Evolutionary conservation across 805 yeast genomes (phyloP), one percentile per base, ranked within the genome.

Genomic region (Lipomyces japonicus): DNA sequence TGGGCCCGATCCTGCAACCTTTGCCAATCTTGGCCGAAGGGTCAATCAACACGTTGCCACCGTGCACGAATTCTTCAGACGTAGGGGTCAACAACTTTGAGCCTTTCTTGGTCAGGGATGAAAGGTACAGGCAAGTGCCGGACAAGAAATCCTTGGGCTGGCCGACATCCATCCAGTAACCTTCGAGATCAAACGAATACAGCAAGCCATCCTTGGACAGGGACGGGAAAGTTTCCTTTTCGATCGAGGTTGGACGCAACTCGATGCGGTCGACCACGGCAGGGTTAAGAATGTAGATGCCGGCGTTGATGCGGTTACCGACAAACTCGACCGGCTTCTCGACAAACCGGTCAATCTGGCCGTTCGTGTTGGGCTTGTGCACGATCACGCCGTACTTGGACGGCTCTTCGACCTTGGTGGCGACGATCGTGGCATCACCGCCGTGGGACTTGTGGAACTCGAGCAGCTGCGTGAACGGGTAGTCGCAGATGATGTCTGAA

Each of bases 151-250:
- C 99, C 81, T 91, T 93, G 80, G 99, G 99, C 79, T 93, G 99
- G 73, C 99, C 99, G 63, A 93, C 97, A 73, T 93, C 99, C 98
- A 93, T 93, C 99, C 99, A 93, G 86, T 82, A 93, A 61, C 98
- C 97, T 78, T 93, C 97, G 68, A 93, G 81, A 73, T 93, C 99
- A 68, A 86, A 93, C 48, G 97, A 90, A 79, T 83, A 93, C 66
- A 93, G 79, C 55, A 84, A 79, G 68, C 84, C 89, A 69, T 84
- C 75, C 74, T 86, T 95, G 61, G 95, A 97, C 65, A 93, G 80
- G 65, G 77, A 75, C 66, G 99, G 99, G 96, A 93, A 93, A 63
- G 97, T 90, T 80, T 93, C 99, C 84, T 90, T 90, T 80, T 93
- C 99, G 65, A 93, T 93, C 46, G 97, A 91, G 63, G 99, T 93